Conservation (phyloP, 495 filamentous ascomycete species). For the Trichoderma orchidacearum region DNA sequence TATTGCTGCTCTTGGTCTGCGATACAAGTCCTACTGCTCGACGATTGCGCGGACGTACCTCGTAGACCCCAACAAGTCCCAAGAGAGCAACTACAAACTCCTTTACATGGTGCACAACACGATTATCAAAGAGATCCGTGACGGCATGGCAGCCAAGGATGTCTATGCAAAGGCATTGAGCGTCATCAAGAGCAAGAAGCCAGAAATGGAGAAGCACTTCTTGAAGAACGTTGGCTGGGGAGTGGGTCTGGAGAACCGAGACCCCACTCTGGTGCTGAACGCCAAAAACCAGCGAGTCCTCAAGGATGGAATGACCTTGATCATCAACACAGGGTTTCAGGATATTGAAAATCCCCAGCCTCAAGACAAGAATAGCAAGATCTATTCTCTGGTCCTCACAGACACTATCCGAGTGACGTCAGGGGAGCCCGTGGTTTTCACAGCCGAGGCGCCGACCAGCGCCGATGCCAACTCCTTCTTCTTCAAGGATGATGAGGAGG, state of each 20-base stretch:
- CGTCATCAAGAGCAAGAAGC: constrained; percentile 72
- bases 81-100: constrained; percentile 90
- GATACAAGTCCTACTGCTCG: constrained; percentile 90
- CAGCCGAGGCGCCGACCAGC: constrained; percentile 78
- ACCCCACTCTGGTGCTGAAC: constrained; percentile 68
- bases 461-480: constrained; percentile 91
- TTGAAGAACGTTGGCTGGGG: constrained; percentile 78
- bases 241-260: constrained; percentile 83
- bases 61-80: constrained; percentile 89
- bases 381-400: constrained; percentile 77
- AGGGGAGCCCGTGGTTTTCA: constrained; percentile 75
- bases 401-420: constrained; percentile 83
- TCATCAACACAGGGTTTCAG: constrained; percentile 72
- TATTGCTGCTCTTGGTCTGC: constrained; percentile 74
- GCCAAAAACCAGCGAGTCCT: constrained; percentile 68
- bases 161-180: constrained; percentile 77
- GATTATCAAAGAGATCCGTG: constrained; percentile 78
- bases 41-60: constrained; percentile 85
- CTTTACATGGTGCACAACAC: constrained; percentile 72
- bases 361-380: constrained; percentile 73
- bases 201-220: constrained; percentile 88
- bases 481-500: constrained; percentile 84
- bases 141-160: constrained; percentile 78
- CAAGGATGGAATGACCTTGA: constrained; percentile 94
- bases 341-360: constrained; percentile 73